Percentiles rank a stretch among this genome's conserved stretches.
Conservation (phyloP, 805 yeast genomes). For the Clavispora fructus region DNA sequence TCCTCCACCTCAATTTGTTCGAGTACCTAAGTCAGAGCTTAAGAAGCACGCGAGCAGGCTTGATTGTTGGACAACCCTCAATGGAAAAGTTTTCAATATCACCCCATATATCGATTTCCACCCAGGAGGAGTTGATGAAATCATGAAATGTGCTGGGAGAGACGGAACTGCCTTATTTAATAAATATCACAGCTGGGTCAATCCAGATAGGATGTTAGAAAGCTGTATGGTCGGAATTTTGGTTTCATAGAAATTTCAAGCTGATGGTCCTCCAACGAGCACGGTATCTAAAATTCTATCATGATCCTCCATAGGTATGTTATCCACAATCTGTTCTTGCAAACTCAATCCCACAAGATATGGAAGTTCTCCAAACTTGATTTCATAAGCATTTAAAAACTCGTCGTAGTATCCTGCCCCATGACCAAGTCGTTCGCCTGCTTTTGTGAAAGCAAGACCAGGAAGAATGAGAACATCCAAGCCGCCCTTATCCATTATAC, state of each 20-base stretch:
- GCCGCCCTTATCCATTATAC: slow-evolving; percentile 19
- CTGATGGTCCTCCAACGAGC: slow-evolving; percentile 28
- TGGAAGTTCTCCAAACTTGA: slow-evolving; percentile 27
- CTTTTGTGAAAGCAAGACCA: slow-evolving; percentile 69
- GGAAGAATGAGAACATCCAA: slow-evolving; percentile 78
- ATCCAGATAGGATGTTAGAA: slow-evolving; percentile 73
- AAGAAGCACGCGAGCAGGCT: slow-evolving; percentile 49
- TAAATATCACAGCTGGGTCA: slow-evolving; percentile 71
- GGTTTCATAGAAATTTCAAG: not conserved
- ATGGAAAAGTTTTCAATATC: slow-evolving; percentile 80
- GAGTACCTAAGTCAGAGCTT: slow-evolving; percentile 54
- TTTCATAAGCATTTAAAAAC: slow-evolving; percentile 20
- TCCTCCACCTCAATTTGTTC: slow-evolving; percentile 47
- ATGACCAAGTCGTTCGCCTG: slow-evolving; percentile 67
- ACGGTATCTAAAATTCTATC: slow-evolving; percentile 58
- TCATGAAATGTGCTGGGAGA: slow-evolving; percentile 73
- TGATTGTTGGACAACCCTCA: slow-evolving; percentile 84
- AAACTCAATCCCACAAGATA: slow-evolving; percentile 59
- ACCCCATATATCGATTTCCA: slow-evolving; percentile 80
- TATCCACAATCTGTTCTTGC: slow-evolving; percentile 52
- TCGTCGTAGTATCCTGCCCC: slow-evolving; percentile 94
- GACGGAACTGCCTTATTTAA: slow-evolving; percentile 78
- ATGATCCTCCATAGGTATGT: slow-evolving; percentile 55
- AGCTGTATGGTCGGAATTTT: slow-evolving; percentile 68
- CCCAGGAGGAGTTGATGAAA: slow-evolving; percentile 85